Conservation (phyloP, 148 eudicot species). For the Rhododendron simsii region DNA sequence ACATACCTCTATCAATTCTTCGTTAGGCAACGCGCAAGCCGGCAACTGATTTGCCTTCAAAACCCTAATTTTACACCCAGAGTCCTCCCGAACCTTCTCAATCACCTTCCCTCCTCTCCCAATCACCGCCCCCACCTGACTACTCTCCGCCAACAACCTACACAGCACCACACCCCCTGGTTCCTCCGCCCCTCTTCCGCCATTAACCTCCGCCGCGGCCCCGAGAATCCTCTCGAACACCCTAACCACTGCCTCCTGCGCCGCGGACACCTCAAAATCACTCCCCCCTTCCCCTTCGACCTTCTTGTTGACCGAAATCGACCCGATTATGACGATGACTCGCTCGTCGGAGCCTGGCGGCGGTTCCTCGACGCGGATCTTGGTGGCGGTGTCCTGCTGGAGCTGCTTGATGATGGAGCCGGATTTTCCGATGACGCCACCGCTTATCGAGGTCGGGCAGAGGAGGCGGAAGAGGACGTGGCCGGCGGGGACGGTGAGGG, state of each 20-base stretch:
- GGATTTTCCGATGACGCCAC: slow-evolving; percentile 70
- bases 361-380: slow-evolving; percentile 55
- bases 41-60: slow-evolving; percentile 41
- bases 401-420: slow-evolving; percentile 63
- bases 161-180: slow-evolving; percentile 31
- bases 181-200: neutral
- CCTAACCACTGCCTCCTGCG: slow-evolving; percentile 62
- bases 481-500: slow-evolving; percentile 33
- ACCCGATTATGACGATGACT: slow-evolving; percentile 42
- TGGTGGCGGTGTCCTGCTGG: slow-evolving; percentile 44
- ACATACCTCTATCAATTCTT: slow-evolving; percentile 57
- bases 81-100: slow-evolving; percentile 57
- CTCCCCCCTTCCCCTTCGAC: neutral
- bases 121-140: slow-evolving; percentile 55
- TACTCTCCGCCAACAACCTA: slow-evolving; percentile 45
- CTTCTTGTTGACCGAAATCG: slow-evolving; percentile 10
- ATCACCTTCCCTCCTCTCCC: slow-evolving; percentile 71
- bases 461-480: slow-evolving; percentile 52
- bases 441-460: slow-evolving; percentile 56
- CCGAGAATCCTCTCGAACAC: slow-evolving; percentile 72
- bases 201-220: slow-evolving; percentile 48
- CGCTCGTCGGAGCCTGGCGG: slow-evolving; percentile 38
- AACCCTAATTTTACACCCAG: slow-evolving; percentile 64
- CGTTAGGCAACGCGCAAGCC: slow-evolving; percentile 26
- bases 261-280: slow-evolving; percentile 45